phyloP scores from a whole-genome alignment of 495 filamentous ascomycete species.

The Xylona heveae region DNA sequence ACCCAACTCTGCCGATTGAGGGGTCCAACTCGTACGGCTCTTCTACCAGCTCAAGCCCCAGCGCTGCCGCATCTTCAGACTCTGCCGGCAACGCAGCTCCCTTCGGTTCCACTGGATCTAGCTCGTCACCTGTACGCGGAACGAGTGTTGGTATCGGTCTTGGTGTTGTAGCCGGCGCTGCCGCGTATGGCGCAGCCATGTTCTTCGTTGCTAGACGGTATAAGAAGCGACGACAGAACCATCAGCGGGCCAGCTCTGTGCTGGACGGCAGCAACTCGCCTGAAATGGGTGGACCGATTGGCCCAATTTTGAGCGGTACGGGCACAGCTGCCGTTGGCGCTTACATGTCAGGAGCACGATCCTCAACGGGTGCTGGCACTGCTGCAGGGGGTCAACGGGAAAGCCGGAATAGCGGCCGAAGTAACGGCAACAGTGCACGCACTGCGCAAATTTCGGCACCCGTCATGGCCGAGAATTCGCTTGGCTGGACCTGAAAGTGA shows the following conservation, averaged over 20 bases:
- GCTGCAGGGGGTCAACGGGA: conserved; percentile 26
- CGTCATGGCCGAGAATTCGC: conserved; percentile 90
- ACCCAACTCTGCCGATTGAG: conserved; percentile 58
- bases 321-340: too few relatives aligned
- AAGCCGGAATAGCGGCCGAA: conserved; percentile 48
- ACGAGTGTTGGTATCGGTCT: conserved; percentile 71
- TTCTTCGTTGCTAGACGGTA: conserved; percentile 87
- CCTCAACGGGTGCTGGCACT: too few relatives aligned
- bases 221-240: conserved; percentile 63
- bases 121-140: conserved; percentile 34
- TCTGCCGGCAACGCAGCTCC: conserved; percentile 20
- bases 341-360: too few relatives aligned
- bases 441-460: conserved; percentile 55
- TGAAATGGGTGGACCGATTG: conserved; percentile 9
- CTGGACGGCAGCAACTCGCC: conserved; percentile 11
- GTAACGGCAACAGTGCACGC: conserved; percentile 47
- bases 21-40: conserved; percentile 11
- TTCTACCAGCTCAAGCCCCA: conserved; percentile 7
- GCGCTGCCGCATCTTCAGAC: conserved; percentile 7
- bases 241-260: conserved; percentile 57
- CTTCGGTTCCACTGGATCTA: conserved; percentile 23
- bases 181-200: conserved; percentile 96
- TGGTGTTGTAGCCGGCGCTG: conserved; percentile 58
- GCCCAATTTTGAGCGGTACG: conserved; percentile 11
- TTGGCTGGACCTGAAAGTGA: conserved; percentile 78